These are phyloP conservation scores for Exserohilum turcica DNA, from an alignment of 2,329 filamentous ascomycete genomes.

Conservation along the genomic window DNA sequence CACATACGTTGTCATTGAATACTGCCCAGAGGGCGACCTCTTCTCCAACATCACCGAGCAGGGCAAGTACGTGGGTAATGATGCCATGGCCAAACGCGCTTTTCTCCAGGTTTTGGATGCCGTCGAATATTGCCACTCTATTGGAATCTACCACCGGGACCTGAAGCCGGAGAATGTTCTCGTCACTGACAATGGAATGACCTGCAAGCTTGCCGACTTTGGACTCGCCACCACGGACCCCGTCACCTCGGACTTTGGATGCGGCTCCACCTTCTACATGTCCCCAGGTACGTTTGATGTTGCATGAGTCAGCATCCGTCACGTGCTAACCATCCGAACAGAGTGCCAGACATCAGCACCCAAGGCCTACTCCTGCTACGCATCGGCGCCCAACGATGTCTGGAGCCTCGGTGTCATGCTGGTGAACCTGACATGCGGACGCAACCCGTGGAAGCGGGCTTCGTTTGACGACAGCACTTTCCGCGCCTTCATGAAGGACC, in stretches of 20 bases:
- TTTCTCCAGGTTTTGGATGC: constrained; percentile 97
- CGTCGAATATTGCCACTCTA: constrained; percentile 89
- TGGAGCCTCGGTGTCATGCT: constrained; percentile 99
- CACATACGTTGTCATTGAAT: constrained; percentile 95
- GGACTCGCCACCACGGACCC: constrained; percentile 86
- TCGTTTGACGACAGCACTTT: constrained; percentile 94
- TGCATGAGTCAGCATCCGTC: constrained; percentile 7
- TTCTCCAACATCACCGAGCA: constrained; percentile 98
- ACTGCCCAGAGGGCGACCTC: constrained; percentile 93
- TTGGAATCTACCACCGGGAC: constrained; percentile 96
- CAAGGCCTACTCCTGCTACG: constrained; percentile 76
- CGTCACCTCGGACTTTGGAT: constrained; percentile 91
- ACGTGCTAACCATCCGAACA: constrained; percentile 52
- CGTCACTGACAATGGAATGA: constrained; percentile 84
- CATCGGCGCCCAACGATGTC: constrained; percentile 92
- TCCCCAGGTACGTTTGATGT: constrained; percentile 78
- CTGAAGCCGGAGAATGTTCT: constrained; percentile 98
- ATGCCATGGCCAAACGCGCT: constrained; percentile 80
- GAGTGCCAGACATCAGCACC: constrained; percentile 85
- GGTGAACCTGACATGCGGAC: constrained; percentile 95
- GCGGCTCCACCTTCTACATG: constrained; percentile 99
- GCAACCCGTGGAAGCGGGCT: constrained; percentile 98
- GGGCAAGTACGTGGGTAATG: constrained; percentile 90
- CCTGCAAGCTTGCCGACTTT: constrained; percentile 96
- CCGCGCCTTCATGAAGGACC: constrained; percentile 82